phyloP scores from a whole-genome alignment of 202 grass and related monocot genomes.

The Setaria viridis region DNA sequence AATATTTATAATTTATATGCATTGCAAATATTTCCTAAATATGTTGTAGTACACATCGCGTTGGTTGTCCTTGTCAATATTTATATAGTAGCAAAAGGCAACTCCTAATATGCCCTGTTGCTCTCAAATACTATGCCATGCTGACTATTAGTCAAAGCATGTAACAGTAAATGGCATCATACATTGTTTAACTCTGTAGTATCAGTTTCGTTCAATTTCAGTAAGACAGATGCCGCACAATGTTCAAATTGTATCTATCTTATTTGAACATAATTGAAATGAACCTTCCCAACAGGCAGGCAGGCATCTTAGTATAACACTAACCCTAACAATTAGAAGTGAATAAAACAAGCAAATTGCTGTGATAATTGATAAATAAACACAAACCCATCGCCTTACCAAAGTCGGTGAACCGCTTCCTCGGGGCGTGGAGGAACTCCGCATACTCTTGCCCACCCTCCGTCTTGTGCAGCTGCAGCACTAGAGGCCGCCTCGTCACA shows the following conservation, averaged over 20 bases:
- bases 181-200: background rate
- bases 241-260: background rate
- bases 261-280: background rate
- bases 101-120: background rate
- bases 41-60: constrained; percentile 7
- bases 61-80: background rate
- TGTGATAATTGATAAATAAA: background rate
- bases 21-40: background rate
- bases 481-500: constrained; percentile 93
- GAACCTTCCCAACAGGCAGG: constrained; percentile 14
- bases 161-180: background rate
- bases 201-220: background rate
- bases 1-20: background rate
- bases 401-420: constrained; percentile 82
- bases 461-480: constrained; percentile 97
- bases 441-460: constrained; percentile 82
- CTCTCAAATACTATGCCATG: constrained; percentile 6
- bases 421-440: constrained; percentile 91
- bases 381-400: constrained; percentile 48
- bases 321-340: background rate
- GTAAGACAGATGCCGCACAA: background rate
- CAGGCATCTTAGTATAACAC: background rate
- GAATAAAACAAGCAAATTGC: constrained; percentile 28
- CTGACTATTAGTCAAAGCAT: background rate
- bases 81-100: constrained; percentile 13